Evolutionary conservation across 2,329 filamentous ascomycete species (phyloP).

Genomic region (Monilinia fructigena): DNA sequence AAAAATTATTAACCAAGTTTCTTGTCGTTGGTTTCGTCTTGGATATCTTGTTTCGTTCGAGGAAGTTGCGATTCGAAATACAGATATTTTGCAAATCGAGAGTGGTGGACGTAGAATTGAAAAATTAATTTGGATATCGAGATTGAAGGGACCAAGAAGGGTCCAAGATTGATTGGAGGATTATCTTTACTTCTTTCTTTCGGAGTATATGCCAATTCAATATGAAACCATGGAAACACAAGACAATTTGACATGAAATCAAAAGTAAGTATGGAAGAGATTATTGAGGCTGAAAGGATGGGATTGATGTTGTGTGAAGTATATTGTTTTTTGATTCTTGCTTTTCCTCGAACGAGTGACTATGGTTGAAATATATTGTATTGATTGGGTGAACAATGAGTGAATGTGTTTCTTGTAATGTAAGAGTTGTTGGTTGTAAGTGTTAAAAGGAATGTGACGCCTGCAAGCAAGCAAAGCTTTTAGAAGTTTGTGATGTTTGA

Average conservation of each 20-base stretch:
- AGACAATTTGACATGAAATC: slow-evolving; percentile 2
- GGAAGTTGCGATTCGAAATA: slow-evolving; percentile 29
- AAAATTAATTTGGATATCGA: background rate
- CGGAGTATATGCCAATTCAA: no score
- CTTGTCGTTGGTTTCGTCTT: slow-evolving; percentile 4
- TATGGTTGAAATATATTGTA: slow-evolving; percentile 31
- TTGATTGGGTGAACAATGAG: slow-evolving; percentile 35
- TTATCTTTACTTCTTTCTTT: slow-evolving; percentile 3
- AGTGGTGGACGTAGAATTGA: slow-evolving; percentile 1
- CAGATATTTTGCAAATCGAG: background rate
- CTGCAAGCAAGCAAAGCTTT: slow-evolving; percentile 51
- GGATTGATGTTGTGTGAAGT: background rate
- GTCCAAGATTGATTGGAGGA: background rate
- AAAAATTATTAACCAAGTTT: slow-evolving; percentile 17
- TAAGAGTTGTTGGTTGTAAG: no score
- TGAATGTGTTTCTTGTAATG: no score
- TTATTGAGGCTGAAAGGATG: background rate
- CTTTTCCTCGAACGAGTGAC: slow-evolving; percentile 40
- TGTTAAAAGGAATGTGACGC: slow-evolving; percentile 52
- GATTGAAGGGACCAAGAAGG: no score
- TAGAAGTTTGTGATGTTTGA: slow-evolving; percentile 26
- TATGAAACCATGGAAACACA: no score
- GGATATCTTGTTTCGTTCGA: slow-evolving; percentile 4
- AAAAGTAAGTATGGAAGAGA: background rate
- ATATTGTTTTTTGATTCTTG: background rate